phyloP scores from a whole-genome alignment of 768 basidiomycete genomes.

The Gyrodon lividus region DNA sequence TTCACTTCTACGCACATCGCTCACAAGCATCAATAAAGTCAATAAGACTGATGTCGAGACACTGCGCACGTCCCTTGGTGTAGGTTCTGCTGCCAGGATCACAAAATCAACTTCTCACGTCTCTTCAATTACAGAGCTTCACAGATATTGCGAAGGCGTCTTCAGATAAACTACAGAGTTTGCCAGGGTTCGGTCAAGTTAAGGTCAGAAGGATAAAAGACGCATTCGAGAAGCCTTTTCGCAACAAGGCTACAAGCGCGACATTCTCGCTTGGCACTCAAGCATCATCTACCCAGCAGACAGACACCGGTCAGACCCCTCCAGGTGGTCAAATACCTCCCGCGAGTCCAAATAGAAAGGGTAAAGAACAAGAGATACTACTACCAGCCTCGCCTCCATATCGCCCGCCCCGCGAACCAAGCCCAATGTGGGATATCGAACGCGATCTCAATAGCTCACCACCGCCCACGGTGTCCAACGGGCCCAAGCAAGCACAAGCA shows the following conservation, averaged over 20 bases:
- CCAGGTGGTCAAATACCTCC: not conserved
- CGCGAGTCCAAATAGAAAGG: constrained; percentile 4
- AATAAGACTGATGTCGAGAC: constrained; percentile 98
- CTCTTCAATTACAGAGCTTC: constrained; percentile 62
- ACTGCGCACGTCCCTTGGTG: constrained; percentile 86
- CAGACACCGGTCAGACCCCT: not conserved
- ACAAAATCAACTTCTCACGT: constrained; percentile 2
- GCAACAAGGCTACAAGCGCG: constrained; percentile 58
- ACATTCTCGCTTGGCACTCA: constrained; percentile 36
- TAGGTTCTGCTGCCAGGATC: constrained; percentile 40
- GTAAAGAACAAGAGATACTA: constrained; percentile 23
- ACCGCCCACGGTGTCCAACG: constrained; percentile 13
- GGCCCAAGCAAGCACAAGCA: not conserved
- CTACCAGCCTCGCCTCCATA: constrained; percentile 3
- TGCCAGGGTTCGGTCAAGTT: constrained; percentile 92
- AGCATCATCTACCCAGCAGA: constrained; percentile 4
- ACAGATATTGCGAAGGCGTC: constrained; percentile 74
- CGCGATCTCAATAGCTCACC: constrained; percentile 43
- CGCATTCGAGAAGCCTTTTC: constrained; percentile 87
- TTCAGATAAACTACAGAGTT: constrained; percentile 69
- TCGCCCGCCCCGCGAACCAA: constrained; percentile 40
- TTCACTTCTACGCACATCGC: constrained; percentile 73
- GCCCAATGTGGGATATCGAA: constrained; percentile 76
- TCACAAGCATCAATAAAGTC: constrained; percentile 89
- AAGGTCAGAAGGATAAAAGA: constrained; percentile 91